Evolutionary conservation across 1,284 basidiomycete genomes (phyloP).

Genomic region (Waitea zeae): DNA sequence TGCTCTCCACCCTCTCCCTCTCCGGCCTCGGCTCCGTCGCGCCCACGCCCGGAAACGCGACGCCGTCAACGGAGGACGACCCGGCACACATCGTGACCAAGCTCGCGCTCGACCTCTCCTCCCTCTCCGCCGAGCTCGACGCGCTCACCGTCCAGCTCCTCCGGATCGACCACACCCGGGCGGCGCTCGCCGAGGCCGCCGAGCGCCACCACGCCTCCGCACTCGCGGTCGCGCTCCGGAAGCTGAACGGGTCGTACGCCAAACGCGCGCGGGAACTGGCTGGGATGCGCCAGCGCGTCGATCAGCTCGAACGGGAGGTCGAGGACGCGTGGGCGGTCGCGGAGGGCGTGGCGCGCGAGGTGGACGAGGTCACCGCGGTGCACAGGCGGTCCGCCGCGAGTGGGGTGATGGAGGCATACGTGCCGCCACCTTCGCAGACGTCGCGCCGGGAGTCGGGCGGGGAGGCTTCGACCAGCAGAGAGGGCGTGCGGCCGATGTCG

Average conservation of each 20-base stretch:
- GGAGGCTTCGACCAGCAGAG: no score
- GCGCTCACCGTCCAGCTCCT: conserved; percentile 44
- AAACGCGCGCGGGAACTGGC: conserved; percentile 39
- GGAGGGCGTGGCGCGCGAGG: conserved; percentile 48
- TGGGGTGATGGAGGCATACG: conserved; percentile 14
- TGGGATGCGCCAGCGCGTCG: conserved; percentile 25
- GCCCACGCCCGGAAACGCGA: conserved; percentile 5
- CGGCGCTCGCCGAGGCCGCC: conserved; percentile 38
- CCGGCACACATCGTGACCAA: conserved; percentile 13
- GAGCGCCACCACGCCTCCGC: conserved; percentile 57
- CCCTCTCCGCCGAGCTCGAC: conserved; percentile 37
- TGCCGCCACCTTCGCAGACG: no score
- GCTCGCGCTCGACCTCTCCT: conserved; percentile 13
- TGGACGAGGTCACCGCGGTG: conserved; percentile 37
- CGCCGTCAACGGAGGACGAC: no score
- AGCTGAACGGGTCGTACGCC: conserved; percentile 57
- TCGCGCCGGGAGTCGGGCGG: no score
- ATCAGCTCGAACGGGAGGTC: conserved; percentile 46
- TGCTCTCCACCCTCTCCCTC: conserved; percentile 17
- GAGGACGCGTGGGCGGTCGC: conserved; percentile 69
- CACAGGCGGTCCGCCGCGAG: conserved; percentile 14
- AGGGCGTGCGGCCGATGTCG: no score
- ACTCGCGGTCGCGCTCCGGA: conserved; percentile 56
- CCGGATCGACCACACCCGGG: conserved; percentile 32
- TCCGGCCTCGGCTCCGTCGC: conserved; percentile 3